A percentile compares a stretch with the other conserved stretches of the same genome.
These are phyloP conservation scores for Calocybe cyanea DNA, from an alignment of 768 basidiomycete genomes.

Conservation along the genomic window DNA sequence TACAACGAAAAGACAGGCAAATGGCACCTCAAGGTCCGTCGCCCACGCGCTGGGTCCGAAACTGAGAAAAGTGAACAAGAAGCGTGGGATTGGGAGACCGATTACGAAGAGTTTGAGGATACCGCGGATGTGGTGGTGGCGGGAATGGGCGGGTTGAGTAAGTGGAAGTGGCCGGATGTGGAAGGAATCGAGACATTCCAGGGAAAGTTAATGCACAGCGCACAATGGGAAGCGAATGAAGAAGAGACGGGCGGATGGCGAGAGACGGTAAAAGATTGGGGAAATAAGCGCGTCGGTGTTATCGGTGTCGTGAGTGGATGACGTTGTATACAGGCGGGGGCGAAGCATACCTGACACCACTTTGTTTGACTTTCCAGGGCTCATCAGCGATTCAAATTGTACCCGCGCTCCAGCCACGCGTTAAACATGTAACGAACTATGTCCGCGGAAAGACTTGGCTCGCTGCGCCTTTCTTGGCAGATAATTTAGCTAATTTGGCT, in stretches of 20 bases:
- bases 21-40: constrained; percentile 51
- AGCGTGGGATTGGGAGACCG: constrained; percentile 17
- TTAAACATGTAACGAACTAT: constrained; percentile 47
- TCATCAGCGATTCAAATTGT: constrained; percentile 63
- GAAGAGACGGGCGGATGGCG: constrained; percentile 34
- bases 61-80: constrained; percentile 15
- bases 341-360: not conserved
- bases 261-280: constrained; percentile 45
- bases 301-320: constrained; percentile 52
- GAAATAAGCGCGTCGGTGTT: constrained; percentile 49
- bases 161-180: constrained; percentile 70
- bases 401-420: constrained; percentile 50
- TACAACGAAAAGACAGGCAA: constrained; percentile 50
- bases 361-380: constrained; percentile 36
- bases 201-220: constrained; percentile 62
- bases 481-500: constrained; percentile 35
- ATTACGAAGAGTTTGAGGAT: constrained; percentile 47
- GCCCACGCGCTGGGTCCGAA: constrained; percentile 16
- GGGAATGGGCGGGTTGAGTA: constrained; percentile 47
- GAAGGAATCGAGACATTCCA: constrained; percentile 51
- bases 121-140: constrained; percentile 55
- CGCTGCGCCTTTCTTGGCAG: constrained; percentile 38
- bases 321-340: not conserved
- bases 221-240: constrained; percentile 47
- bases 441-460: constrained; percentile 63